Evolutionary conservation across 2,329 filamentous ascomycete species (phyloP), one percentile per base, ranked within the genome.

Genomic region (Aspergillus tanneri): DNA sequence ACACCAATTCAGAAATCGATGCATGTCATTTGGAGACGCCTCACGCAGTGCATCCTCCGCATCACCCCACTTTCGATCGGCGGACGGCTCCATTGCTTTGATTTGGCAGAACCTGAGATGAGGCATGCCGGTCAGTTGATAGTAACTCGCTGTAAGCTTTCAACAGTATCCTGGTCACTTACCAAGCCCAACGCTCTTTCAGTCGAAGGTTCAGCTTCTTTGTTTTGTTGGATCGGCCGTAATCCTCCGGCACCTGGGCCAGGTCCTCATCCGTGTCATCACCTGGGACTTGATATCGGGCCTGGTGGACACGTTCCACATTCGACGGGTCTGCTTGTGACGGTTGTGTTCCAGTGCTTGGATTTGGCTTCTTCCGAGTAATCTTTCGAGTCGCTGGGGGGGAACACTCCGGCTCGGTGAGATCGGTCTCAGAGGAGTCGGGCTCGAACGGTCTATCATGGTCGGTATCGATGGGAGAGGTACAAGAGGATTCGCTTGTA

Each of bases 241-340:
- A 62, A 53, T 62, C 47, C 16, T 49, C 50, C 19, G 47, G 35
- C 23, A 62, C 47, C 14, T 60, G 36, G 9, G 50, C 50, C 18
- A 60, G 49, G 37, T 59, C 50, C 52, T 59, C 36, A 50, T 60
- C 52, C 11, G 46, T 59, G 40, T 60, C 30, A 57, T 58, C 46
- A 42, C 39, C 47, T n/a, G 47, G 47, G 49, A 54, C 48, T 50
- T 57, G 22, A 35, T 55, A 54, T 35, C 35, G 30, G 28, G 35
- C 48, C 27, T 46, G 24, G 46, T 52, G 21, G 30, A 43, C 21
- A 39, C 21, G 30, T 46, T 52, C 34, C 14, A 49, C 14, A 49
- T 46, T 46, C 23, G 14, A 46, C 10, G 38, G 23, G 18, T 50
- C 22, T 35, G 22, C 12, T 30, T 30, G 4, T 30, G 4, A 2